Base-by-base conservation (phyloP, 345 rosid species). In the Eutrema japonicum region DNA sequence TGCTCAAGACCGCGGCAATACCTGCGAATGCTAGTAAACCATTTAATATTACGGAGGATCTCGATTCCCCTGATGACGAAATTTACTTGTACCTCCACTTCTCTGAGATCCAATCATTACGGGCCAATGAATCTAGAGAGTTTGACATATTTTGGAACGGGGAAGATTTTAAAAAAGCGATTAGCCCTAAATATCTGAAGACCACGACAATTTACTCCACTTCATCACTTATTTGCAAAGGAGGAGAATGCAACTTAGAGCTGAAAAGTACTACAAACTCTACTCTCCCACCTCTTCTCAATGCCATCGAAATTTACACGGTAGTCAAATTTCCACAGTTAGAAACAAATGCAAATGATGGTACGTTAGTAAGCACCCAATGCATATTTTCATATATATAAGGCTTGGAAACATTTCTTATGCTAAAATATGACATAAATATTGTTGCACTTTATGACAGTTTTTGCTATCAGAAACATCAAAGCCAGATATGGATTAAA, bases 1-100 rank as follows among this genome's bases (percentile, higher is more conserved):
- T 74, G 6, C 79, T 82, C 75, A 75, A 18, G 11, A 79, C 66
- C 6, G 83, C 89, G 0, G 80, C 78, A 5, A 71, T 54, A n/a
- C 80, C 87, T 7, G 36, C 7, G n/a, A 70, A 77, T 73, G 77
- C 14, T 0, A 68, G 38, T 29, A 70, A 33, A 10, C 72, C 5
- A 11, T 54, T 68, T 10, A 54, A 33, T 10, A 42, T 68, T 10
- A 54, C 72, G 3, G 43, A 68, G 42, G 41, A 54, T 26, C 72
- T 68, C 1, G 72, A 68, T 41, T 42, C 3, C 3, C 63, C 72
- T 54, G 41, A 54, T 12, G 72, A 69, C 4, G 14, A 69, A 33
- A 4, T 69, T 35, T 56, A 69, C 73, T 0, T 57, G 10, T 69
- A 70, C 66, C 40, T 58, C 47, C 74, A 70, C 66, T 70, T 70